Evolutionary conservation across 2,329 filamentous ascomycete species (phyloP).

Genomic region (Diplodia seriata): DNA sequence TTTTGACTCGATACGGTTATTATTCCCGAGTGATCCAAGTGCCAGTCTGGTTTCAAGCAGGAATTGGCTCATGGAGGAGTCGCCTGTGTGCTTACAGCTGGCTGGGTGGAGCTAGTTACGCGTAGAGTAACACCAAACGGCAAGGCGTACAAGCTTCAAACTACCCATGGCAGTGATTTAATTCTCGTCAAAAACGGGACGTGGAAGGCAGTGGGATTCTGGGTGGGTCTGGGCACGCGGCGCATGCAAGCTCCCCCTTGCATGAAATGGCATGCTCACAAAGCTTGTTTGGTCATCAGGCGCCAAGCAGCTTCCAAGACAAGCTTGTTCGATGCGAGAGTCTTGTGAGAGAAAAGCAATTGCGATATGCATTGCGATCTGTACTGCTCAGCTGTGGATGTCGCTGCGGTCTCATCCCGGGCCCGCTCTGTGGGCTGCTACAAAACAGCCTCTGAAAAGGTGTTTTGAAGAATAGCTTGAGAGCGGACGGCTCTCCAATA

Average conservation of each 20-base stretch:
- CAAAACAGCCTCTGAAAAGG: too few species aligned
- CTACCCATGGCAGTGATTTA: too few species aligned
- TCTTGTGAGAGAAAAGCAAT: background rate
- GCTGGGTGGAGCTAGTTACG: too few species aligned
- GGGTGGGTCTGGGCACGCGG: background rate
- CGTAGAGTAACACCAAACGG: too few species aligned
- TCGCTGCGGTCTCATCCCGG: background rate
- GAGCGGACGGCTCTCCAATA: too few species aligned
- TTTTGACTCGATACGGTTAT: too few species aligned
- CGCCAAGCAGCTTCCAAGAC: background rate
- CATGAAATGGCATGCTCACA: background rate
- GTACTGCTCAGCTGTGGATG: background rate
- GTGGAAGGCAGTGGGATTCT: background rate
- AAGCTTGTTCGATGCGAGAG: background rate
- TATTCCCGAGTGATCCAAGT: too few species aligned
- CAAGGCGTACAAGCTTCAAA: too few species aligned
- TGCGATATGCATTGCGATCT: background rate
- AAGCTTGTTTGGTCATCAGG: background rate
- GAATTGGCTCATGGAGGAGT: too few species aligned
- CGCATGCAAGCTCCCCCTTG: background rate
- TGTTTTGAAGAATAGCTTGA: too few species aligned
- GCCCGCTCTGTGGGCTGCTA: background rate
- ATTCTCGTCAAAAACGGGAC: background rate
- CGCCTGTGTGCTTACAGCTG: too few species aligned
- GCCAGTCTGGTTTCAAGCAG: too few species aligned